These are phyloP conservation scores for Gynochthodes officinalis DNA, from an alignment of 257 asterid species.

Conservation along the genomic window DNA sequence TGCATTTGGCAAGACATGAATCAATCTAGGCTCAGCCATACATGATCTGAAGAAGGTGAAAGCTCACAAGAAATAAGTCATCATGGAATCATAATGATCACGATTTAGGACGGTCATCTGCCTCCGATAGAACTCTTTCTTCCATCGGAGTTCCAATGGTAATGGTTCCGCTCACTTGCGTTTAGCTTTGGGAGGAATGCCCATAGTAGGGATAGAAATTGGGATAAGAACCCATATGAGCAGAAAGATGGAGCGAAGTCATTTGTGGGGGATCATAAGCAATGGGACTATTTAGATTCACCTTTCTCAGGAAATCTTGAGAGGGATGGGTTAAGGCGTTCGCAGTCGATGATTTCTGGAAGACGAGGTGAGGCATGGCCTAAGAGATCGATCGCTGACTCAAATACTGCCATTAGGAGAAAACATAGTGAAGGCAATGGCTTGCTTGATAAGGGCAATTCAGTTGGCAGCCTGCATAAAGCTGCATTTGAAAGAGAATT, in stretches of 20 bases:
- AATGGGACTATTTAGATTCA: constrained; percentile 43
- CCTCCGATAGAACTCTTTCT: constrained; percentile 49
- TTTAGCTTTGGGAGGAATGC: constrained; percentile 61
- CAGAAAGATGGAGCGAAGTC: constrained; percentile 44
- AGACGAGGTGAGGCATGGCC: constrained; percentile 57
- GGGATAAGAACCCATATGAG: constrained; percentile 51
- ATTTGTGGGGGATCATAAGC: constrained; percentile 37
- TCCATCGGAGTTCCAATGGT: constrained; percentile 60
- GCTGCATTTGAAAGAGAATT: constrained; percentile 53
- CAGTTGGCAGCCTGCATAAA: constrained; percentile 40
- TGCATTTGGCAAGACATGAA: too few relatives aligned
- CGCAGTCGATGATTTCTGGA: constrained; percentile 64
- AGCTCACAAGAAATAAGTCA: constrained; percentile 55
- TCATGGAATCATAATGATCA: constrained; percentile 46
- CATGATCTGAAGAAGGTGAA: too few relatives aligned
- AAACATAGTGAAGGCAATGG: constrained; percentile 30
- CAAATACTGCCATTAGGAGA: constrained; percentile 32
- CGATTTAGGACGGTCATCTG: constrained; percentile 52
- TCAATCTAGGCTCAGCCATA: too few relatives aligned
- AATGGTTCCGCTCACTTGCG: constrained; percentile 51
- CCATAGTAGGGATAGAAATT: constrained; percentile 39
- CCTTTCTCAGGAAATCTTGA: constrained; percentile 38
- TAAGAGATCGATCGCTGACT: constrained; percentile 35
- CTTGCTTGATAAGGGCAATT: constrained; percentile 30
- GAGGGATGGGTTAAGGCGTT: constrained; percentile 65